A percentile compares a stretch with the other conserved stretches of the same genome.
Evolutionary conservation across 148 eudicot genomes (phyloP).

Genomic region (Chenopodium suecicum): DNA sequence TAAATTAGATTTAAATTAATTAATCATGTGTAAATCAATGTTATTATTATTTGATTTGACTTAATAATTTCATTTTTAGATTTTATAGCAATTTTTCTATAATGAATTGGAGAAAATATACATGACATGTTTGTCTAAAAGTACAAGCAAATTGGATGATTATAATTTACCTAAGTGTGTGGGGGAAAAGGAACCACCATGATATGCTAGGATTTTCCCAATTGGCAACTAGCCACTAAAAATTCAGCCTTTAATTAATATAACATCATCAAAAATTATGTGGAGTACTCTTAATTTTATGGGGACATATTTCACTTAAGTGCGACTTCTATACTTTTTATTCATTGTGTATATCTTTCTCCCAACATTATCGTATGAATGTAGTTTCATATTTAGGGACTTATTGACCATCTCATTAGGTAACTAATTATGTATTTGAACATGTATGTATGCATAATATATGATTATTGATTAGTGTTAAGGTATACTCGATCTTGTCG

Average conservation of each 20-base stretch:
- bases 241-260: not conserved
- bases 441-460: not conserved
- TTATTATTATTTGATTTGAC: no score
- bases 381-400: conserved; percentile 20
- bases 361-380: conserved; percentile 17
- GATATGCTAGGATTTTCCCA: conserved; percentile 16
- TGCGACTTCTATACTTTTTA: conserved; percentile 16
- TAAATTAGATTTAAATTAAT: no score
- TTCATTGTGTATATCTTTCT: conserved; percentile 30
- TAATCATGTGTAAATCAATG: no score
- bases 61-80: no score
- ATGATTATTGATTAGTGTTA: not conserved
- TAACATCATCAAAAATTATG: conserved; percentile 22
- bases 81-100: no score
- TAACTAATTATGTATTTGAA: not conserved
- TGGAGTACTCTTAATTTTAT: not conserved
- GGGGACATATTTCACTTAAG: conserved; percentile 27
- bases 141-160: conserved; percentile 5
- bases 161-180: conserved; percentile 16
- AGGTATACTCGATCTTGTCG: not conserved
- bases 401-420: conserved; percentile 7
- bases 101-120: no score
- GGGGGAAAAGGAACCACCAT: conserved; percentile 18
- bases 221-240: conserved; percentile 21
- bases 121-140: conserved; percentile 1